phyloP scores from a whole-genome alignment of 306 rosid genomes.

The Casuarina cunninghamiana region DNA sequence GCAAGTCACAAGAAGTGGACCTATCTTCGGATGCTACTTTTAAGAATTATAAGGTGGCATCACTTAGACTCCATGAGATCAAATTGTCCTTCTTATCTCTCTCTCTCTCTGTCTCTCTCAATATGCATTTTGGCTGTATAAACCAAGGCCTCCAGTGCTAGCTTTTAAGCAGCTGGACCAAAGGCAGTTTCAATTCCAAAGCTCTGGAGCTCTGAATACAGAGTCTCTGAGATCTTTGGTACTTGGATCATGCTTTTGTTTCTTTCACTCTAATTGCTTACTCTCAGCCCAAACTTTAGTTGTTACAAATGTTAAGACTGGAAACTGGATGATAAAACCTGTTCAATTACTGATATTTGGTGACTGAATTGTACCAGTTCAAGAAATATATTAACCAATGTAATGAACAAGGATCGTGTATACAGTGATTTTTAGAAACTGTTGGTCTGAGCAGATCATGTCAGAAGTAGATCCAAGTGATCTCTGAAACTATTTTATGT shows the following conservation, averaged over 20 bases:
- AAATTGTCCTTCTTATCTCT: not conserved
- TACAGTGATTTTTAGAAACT: not conserved
- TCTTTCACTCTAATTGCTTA: not conserved
- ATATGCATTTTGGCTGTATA: not conserved
- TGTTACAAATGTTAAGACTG: not conserved
- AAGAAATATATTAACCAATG: not conserved
- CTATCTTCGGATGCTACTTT: not conserved
- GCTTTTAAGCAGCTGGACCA: not conserved
- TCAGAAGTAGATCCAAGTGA: not conserved
- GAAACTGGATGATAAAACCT: not conserved
- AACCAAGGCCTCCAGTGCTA: not conserved
- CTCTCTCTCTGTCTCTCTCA: not conserved
- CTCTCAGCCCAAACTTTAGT: not conserved
- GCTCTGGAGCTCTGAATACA: not conserved
- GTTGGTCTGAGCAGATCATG: not conserved
- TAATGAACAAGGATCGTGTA: not conserved
- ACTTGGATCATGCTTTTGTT: not conserved
- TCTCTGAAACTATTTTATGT: not conserved
- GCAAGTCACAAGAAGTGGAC: not conserved
- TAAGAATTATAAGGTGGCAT: conserved; percentile 7
- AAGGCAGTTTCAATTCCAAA: not conserved
- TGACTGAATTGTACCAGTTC: not conserved
- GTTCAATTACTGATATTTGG: not conserved
- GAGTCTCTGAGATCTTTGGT: not conserved
- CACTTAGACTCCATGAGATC: conserved; percentile 5